phyloP scores from a whole-genome alignment of 805 yeast species.

The Blastobotrys americana region DNA sequence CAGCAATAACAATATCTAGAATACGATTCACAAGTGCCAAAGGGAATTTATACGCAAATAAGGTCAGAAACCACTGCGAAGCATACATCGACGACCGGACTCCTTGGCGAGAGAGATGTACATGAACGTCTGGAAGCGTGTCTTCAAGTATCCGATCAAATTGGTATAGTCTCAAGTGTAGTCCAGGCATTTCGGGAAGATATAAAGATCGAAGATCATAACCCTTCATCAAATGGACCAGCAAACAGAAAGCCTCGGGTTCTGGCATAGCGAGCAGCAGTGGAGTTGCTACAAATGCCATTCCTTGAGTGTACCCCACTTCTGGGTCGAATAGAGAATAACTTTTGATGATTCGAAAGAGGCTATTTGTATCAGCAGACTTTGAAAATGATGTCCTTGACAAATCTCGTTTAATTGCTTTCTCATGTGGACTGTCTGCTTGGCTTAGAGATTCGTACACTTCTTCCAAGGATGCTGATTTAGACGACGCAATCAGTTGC shows the following conservation, averaged over 20 bases:
- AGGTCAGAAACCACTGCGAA: conserved; percentile 93
- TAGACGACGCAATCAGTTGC: conserved; percentile 82
- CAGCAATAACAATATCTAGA: conserved; percentile 80
- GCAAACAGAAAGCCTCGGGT: conserved; percentile 74
- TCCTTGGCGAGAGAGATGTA: conserved; percentile 79
- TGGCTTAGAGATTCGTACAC: conserved; percentile 44
- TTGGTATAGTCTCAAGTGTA: conserved; percentile 77
- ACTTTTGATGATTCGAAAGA: conserved; percentile 71
- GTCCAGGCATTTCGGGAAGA: conserved; percentile 88
- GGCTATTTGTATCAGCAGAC: conserved; percentile 53
- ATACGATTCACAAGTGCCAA: conserved; percentile 79
- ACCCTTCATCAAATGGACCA: conserved; percentile 75
- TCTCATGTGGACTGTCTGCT: conserved; percentile 52
- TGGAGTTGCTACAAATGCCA: conserved; percentile 91
- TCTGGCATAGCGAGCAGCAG: conserved; percentile 72
- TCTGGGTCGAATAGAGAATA: conserved; percentile 83
- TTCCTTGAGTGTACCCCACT: conserved; percentile 97
- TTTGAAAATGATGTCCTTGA: conserved; percentile 79
- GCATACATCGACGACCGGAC: conserved; percentile 93
- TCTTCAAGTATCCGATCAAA: conserved; percentile 85
- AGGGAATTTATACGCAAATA: conserved; percentile 94
- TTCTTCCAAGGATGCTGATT: conserved; percentile 54
- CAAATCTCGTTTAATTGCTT: conserved; percentile 72
- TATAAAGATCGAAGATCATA: conserved; percentile 75
- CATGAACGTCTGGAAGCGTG: conserved; percentile 58